Conservation (phyloP, 2,329 filamentous ascomycete species). For the Sclerotinia subarctica region DNA sequence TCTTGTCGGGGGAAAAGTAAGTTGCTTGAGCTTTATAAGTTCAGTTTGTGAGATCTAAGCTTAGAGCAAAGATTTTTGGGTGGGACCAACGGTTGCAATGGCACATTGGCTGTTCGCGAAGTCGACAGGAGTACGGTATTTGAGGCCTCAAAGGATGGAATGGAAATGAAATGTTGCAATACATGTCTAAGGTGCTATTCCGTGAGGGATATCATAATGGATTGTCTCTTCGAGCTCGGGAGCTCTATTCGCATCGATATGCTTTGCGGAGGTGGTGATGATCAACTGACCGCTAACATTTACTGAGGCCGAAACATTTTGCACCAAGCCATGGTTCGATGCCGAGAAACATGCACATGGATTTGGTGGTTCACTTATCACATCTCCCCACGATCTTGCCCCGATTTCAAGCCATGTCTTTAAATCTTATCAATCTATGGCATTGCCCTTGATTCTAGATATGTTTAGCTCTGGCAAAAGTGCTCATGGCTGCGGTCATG, state of each 20-base stretch:
- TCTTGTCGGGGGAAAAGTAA: not conserved
- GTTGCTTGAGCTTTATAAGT: not conserved
- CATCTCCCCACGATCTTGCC: not conserved
- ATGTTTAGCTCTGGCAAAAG: slow-evolving; percentile 7
- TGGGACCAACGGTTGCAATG: slow-evolving; percentile 4
- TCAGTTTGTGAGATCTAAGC: not conserved
- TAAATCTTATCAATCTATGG: slow-evolving; percentile 8
- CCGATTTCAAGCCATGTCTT: not conserved
- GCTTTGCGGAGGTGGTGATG: not conserved
- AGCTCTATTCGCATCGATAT: not conserved
- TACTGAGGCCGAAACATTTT: slow-evolving; percentile 1
- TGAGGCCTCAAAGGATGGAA: not conserved
- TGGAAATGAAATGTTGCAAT: not conserved
- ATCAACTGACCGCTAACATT: not conserved
- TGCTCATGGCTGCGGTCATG: slow-evolving; percentile 11
- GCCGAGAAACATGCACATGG: slow-evolving; percentile 1
- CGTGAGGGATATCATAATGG: not conserved
- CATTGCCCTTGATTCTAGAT: not conserved
- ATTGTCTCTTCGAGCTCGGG: not conserved
- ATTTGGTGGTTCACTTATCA: not conserved
- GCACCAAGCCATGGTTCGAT: not conserved
- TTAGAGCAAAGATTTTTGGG: not conserved
- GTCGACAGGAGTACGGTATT: not conserved
- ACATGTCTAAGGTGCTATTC: not conserved
- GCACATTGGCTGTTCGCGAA: not conserved